Conservation (phyloP, 1,139 yeast species). For the Kluyveromyces sp. region DNA sequence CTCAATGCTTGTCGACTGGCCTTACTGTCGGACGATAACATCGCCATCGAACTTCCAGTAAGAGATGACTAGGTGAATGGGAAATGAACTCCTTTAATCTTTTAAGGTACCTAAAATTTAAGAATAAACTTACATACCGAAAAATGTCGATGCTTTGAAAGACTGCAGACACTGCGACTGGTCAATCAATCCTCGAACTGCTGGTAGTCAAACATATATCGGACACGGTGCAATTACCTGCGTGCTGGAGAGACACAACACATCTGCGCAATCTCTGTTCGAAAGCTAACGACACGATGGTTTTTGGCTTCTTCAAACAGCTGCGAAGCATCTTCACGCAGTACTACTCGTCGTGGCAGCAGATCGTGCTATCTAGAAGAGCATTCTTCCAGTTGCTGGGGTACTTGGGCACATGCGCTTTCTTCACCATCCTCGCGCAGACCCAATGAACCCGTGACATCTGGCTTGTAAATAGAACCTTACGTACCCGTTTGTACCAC, state of each 20-base stretch:
- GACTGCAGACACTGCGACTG: too few relatives aligned
- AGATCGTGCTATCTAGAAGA: slow-evolving; percentile 27
- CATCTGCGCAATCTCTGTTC: too few relatives aligned
- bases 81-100: background rate
- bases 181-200: too few relatives aligned
- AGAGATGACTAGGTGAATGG: background rate
- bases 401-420: slow-evolving; percentile 30
- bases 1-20: background rate
- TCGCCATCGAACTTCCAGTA: too few relatives aligned
- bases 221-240: too few relatives aligned
- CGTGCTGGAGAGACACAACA: too few relatives aligned
- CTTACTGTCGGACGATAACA: too few relatives aligned
- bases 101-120: background rate
- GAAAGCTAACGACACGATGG: too few relatives aligned
- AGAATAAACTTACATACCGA: too few relatives aligned
- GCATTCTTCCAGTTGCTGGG: slow-evolving; percentile 33
- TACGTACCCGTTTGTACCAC: background rate
- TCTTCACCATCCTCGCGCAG: slow-evolving; percentile 29
- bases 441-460: slow-evolving; percentile 7
- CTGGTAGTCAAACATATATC: too few relatives aligned
- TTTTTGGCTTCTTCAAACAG: slow-evolving; percentile 27
- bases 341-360: slow-evolving; percentile 28
- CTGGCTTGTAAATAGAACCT: background rate
- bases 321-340: slow-evolving; percentile 27
- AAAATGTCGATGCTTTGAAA: too few relatives aligned